These are phyloP conservation scores for Fusarium circinatum DNA, from an alignment of 2,329 filamentous ascomycete species.

Conservation along the genomic window DNA sequence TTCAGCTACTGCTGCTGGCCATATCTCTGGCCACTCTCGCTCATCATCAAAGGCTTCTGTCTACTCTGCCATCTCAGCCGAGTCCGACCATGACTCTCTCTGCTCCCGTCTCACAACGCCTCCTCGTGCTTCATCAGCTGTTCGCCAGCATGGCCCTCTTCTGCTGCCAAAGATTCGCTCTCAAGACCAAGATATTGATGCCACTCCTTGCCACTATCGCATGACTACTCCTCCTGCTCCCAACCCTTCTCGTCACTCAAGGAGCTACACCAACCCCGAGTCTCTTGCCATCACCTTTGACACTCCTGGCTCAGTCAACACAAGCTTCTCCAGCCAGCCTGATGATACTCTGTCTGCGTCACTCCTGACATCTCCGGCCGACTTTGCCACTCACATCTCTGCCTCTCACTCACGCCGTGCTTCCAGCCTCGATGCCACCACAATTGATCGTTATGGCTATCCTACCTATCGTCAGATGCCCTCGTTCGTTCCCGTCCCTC, in stretches of 20 bases:
- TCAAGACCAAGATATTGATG: slow-evolving; percentile 82
- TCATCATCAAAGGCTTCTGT: slow-evolving; percentile 73
- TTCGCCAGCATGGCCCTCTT: slow-evolving; percentile 81
- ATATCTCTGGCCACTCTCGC: slow-evolving; percentile 64
- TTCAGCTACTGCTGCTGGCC: slow-evolving; percentile 36
- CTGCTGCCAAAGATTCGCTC: slow-evolving; percentile 86
- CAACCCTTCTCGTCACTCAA: slow-evolving; percentile 57
- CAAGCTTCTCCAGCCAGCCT: slow-evolving; percentile 53
- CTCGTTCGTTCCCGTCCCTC: slow-evolving; percentile 45
- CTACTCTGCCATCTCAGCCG: slow-evolving; percentile 68
- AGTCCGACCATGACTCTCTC: slow-evolving; percentile 70
- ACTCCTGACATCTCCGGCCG: slow-evolving; percentile 74
- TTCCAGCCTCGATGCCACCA: slow-evolving; percentile 74
- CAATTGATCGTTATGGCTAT: slow-evolving; percentile 78
- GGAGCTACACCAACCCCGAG: slow-evolving; percentile 72
- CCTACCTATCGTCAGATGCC: slow-evolving; percentile 86
- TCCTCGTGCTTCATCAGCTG: slow-evolving; percentile 71
- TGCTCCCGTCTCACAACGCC: slow-evolving; percentile 77
- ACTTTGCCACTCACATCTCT: slow-evolving; percentile 57
- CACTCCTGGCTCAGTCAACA: slow-evolving; percentile 45
- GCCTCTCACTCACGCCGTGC: slow-evolving; percentile 60
- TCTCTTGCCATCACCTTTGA: slow-evolving; percentile 55
- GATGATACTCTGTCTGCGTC: slow-evolving; percentile 51
- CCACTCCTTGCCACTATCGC: slow-evolving; percentile 58
- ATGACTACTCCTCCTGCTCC: slow-evolving; percentile 45